Percentiles rank a stretch among this genome's conserved stretches.
These are phyloP conservation scores for Alternaria longipes DNA, from an alignment of 2,329 filamentous ascomycete species.

Conservation along the genomic window DNA sequence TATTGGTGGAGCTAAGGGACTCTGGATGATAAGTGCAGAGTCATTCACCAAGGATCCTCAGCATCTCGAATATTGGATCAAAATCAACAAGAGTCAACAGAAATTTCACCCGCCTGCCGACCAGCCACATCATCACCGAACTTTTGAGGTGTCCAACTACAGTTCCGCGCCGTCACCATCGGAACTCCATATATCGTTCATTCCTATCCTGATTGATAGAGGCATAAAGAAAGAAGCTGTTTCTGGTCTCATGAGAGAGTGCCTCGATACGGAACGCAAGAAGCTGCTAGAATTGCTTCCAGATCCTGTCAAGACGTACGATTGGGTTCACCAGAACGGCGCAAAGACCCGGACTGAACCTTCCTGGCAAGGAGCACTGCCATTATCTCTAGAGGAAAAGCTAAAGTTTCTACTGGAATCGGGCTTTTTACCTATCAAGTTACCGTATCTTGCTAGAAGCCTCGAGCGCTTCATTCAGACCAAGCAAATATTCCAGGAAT, in stretches of 20 bases:
- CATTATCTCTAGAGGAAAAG: constrained; percentile 34
- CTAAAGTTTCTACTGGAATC: constrained; percentile 47
- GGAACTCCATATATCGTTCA: constrained; percentile 71
- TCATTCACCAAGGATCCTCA: constrained; percentile 54
- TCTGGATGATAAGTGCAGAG: constrained; percentile 72
- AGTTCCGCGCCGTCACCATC: constrained; percentile 62
- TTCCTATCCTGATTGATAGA: constrained; percentile 72
- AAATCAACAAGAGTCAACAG: constrained; percentile 70
- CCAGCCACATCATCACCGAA: constrained; percentile 63
- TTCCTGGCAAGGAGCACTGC: constrained; percentile 39
- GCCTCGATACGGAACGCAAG: constrained; percentile 63
- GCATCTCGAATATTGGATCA: constrained; percentile 67
- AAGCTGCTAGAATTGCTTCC: constrained; percentile 62
- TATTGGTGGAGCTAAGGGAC: constrained; percentile 76
- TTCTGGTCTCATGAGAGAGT: constrained; percentile 58
- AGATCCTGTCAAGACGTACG: constrained; percentile 63
- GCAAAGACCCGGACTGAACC: constrained; percentile 40
- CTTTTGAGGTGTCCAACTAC: constrained; percentile 69
- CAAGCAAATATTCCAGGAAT: constrained; percentile 64
- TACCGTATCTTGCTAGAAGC: constrained; percentile 60
- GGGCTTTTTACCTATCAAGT: constrained; percentile 65
- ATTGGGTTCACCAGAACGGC: constrained; percentile 52
- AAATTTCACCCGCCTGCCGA: constrained; percentile 69
- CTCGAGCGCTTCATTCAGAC: constrained; percentile 59
- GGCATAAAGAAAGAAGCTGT: constrained; percentile 61